Base-by-base conservation (phyloP, 495 filamentous ascomycete species). In the Aspergillus mulundensis region DNA sequence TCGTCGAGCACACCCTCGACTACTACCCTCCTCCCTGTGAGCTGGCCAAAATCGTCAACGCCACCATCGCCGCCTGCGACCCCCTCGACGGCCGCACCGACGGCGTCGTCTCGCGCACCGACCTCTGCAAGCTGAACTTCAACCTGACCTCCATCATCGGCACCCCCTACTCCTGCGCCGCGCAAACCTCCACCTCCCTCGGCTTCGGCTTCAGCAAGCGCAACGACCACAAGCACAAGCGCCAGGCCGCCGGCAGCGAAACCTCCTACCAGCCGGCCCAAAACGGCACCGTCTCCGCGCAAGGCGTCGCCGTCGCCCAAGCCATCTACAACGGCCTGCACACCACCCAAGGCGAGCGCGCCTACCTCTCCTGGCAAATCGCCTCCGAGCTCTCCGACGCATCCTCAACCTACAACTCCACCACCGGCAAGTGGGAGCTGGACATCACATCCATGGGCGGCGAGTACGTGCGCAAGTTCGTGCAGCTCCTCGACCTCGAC, bases 21-120 rank as follows among this genome's bases (percentile, higher is more conserved):
- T 90, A 91, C 62, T 86, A 89, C 64, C 85, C 87, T 12, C 82
- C 87, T 0, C 78, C 89, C 77, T 91, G 5, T 79, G 87, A 90
- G 67, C 79, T 90, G 14, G 87, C 89, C 64, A 86, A 90, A 66
- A 87, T 87, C 10, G 73, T 90, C 48, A 81, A 81, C 41, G 84
- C 83, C 5, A 87, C 86, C 3, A 77, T 90, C 24, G 62, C 66
- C 0, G 69, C 70, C 18, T 82, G 80, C 44, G 79, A 83, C 55
- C 36, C 64, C 12, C 61, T 81, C 1, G 80, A 81, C 60, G 80
- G 80, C 1, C 64, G 61, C 45, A 65, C 53, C 0, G 80, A 83
- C 49, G 79, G 78, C 0, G 77, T 83, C 0, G 66, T 81, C 11
- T 64, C 72, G 12, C 67, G 78, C 0, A 70, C 77, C 0, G 77